These are phyloP conservation scores for Millerozyma acaciae DNA, from an alignment of 805 yeast species.

Conservation along the genomic window DNA sequence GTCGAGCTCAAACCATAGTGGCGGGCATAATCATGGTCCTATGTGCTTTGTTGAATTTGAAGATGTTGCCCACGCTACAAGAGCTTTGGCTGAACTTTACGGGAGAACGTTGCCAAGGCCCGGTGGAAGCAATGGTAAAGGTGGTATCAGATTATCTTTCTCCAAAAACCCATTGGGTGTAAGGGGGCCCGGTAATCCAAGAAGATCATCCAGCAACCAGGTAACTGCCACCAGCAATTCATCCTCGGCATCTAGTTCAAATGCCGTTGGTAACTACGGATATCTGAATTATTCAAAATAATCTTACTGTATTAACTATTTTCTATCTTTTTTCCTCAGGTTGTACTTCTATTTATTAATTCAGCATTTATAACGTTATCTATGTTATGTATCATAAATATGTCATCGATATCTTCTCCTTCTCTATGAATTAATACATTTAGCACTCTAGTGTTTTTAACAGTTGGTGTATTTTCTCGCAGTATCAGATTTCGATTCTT, in stretches of 20 bases:
- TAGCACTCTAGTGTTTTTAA: no score
- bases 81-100: conserved; percentile 89
- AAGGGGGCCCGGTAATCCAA: conserved; percentile 59
- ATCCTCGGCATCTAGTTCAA: conserved; percentile 11
- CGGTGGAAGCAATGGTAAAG: conserved; percentile 67
- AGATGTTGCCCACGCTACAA: conserved; percentile 88
- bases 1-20: conserved; percentile 24
- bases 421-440: no score
- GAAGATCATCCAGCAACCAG: conserved; percentile 35
- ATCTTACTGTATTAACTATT: conserved; percentile 17
- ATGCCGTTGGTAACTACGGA: conserved; percentile 33
- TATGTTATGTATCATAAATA: conserved; percentile 6
- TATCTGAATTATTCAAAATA: conserved; percentile 22
- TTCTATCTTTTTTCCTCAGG: conserved; percentile 1
- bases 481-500: no score
- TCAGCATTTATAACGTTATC: conserved; percentile 8
- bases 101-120: conserved; percentile 88
- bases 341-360: conserved; percentile 10
- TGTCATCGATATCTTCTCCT: conserved; percentile 2
- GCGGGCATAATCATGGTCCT: conserved; percentile 73
- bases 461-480: no score
- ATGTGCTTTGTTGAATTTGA: conserved; percentile 99
- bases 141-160: conserved; percentile 91
- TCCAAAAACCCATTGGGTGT: conserved; percentile 97
- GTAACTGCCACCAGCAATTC: conserved; percentile 13